Base-by-base conservation (phyloP, 169 alveolate species). In the Plasmodium billcollinsi region DNA sequence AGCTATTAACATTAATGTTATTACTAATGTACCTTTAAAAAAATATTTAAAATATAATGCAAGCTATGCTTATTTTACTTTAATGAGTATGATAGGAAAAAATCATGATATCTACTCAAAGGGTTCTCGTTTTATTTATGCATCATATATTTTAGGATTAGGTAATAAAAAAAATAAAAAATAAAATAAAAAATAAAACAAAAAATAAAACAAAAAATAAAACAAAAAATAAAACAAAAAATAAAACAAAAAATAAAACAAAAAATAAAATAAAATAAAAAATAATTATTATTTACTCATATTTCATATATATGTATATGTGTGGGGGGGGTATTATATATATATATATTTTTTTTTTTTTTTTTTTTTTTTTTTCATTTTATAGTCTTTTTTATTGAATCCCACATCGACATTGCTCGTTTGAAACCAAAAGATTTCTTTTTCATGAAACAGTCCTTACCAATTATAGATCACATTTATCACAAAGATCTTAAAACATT, bases 1-100 rank as follows among this genome's bases (percentile, higher is more conserved):
- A 49, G 89, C 89, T 47, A 76, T 76, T 43, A 76, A 76, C 43
- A 76, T 76, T 72, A 76, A 76, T 21, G 88, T 74, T 9, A 58
- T 76, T 50, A 65, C 89, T 4, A 76, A 76, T 29, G 24, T 75
- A 5, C 89, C 89, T 33, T 56, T 76, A 45, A 76, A 76, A 69
- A 76, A 63, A 21, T 65, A 66, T 15, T 59, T 76, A 18, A 76
- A 76, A 50, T 50, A 65, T 43, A 76, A 63, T 39, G 49, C 89
- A 11, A 76, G 65, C n/a, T 76, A 76, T 69, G 89, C 89, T 43
- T 76, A 69, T 45, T 76, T 76, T 21, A 76, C 89, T 14, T 26
- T 76, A 11, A 26, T 76, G 62, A 76, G 65, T 43, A 65, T 76
- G 2, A 47, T 76, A 12, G 89, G 89, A 3, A 65, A 63, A 20